These are phyloP conservation scores for Monilinia polystroma DNA, from an alignment of 2,329 filamentous ascomycete species.

Conservation along the genomic window DNA sequence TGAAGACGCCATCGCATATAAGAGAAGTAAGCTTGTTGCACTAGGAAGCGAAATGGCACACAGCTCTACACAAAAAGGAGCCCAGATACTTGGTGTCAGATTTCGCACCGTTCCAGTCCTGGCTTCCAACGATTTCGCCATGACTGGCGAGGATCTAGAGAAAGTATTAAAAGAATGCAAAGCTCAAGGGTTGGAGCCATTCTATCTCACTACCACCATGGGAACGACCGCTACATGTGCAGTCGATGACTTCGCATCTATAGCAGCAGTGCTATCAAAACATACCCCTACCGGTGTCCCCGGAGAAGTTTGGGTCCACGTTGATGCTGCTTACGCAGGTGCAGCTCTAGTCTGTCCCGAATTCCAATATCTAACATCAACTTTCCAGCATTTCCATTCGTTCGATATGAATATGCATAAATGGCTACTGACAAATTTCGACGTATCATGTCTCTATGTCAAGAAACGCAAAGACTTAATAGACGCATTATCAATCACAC, in stretches of 20 bases:
- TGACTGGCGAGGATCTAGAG: conserved; percentile 65
- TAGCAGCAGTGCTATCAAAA: conserved; percentile 40
- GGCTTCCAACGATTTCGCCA: conserved; percentile 62
- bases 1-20: conserved; percentile 67
- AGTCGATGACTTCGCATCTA: conserved; percentile 68
- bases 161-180: conserved; percentile 63
- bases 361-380: conserved; percentile 65
- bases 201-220: conserved; percentile 79
- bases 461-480: conserved; percentile 74
- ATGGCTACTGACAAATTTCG: conserved; percentile 94
- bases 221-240: conserved; percentile 89
- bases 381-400: conserved; percentile 71
- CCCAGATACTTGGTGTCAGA: conserved; percentile 80
- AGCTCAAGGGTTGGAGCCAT: conserved; percentile 72
- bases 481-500: conserved; percentile 73
- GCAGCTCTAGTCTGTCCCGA: conserved; percentile 80
- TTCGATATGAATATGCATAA: conserved; percentile 98
- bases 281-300: conserved; percentile 43
- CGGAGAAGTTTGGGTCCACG: conserved; percentile 79
- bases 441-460: conserved; percentile 78
- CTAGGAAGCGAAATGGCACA: conserved; percentile 78
- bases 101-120: conserved; percentile 67
- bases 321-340: conserved; percentile 91
- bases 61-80: conserved; percentile 82
- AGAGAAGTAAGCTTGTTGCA: conserved; percentile 72